These are phyloP conservation scores for Ceratobasidium sp. DNA, from an alignment of 1,284 basidiomycete genomes.

Conservation along the genomic window DNA sequence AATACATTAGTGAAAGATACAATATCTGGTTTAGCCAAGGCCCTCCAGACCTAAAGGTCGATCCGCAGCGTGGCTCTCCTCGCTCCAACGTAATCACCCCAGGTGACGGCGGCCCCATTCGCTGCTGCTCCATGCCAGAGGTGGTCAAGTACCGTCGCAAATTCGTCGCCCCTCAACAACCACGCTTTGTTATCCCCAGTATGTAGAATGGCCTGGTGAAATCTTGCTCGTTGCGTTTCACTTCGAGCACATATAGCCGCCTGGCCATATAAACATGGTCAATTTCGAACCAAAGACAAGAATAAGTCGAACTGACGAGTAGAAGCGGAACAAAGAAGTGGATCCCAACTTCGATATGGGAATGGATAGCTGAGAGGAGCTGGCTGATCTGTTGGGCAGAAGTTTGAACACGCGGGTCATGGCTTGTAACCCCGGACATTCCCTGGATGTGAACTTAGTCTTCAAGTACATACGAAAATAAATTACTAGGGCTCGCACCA, in stretches of 20 bases:
- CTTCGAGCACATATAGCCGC: constrained; percentile 4
- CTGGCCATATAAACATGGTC: not conserved
- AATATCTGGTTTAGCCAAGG: not conserved
- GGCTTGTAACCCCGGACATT: constrained; percentile 17
- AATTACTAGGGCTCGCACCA: no score
- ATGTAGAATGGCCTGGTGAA: not conserved
- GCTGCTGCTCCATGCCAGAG: constrained; percentile 22
- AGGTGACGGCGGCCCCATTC: constrained; percentile 17
- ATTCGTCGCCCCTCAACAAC: not conserved
- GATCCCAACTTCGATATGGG: not conserved
- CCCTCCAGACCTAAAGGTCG: not conserved
- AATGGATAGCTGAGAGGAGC: not conserved
- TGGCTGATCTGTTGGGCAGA: constrained; percentile 14
- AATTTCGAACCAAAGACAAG: not conserved
- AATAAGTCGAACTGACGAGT: not conserved
- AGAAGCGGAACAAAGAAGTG: constrained; percentile 15
- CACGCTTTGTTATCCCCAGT: constrained; percentile 9
- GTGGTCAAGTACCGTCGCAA: constrained; percentile 10
- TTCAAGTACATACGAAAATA: no score
- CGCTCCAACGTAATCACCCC: constrained; percentile 18
- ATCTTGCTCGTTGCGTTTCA: not conserved
- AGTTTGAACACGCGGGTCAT: constrained; percentile 22
- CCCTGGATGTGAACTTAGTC: constrained; percentile 4
- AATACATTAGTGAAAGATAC: not conserved
- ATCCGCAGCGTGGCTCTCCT: not conserved